Base-by-base conservation (phyloP, 2,329 filamentous ascomycete genomes). In the Botrytis galanthina region DNA sequence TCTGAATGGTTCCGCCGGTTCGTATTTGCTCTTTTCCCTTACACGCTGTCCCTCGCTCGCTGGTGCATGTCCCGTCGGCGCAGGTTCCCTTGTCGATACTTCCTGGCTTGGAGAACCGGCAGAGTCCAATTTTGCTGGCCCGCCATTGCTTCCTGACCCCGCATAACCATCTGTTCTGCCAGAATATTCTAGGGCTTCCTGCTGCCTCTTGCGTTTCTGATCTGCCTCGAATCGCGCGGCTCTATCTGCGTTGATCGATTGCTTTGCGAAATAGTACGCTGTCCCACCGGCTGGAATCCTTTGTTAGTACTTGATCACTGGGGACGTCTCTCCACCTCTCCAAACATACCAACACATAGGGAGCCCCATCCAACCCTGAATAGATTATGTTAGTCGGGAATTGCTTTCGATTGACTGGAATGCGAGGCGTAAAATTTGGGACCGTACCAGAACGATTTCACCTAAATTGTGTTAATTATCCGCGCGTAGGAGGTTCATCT, bases 251-350 rank as follows among this genome's bases (percentile, higher is more conserved):
- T 98, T 97, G 87, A 99, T 97, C 82, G 91, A 91, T 81, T 90
- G 88, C 87, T 99, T 99, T 76, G 96, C 96, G 82, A 98, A 97
- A 86, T 93, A 94, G 87, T 98, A 99, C 80, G 95, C 94, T 76
- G 92, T 93, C 77, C 90, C 96, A 81, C 95, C 96, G 78, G 95
- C 94, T 94, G 80, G 75, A 67, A 54, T 35, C 54, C 26, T 46
- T 51, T 32, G 46, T 73, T 20, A 73, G 71, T 35, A 69, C 39
- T 42, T n/a, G 29, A 63, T 64, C 14, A 69, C 80, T 63, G 74
- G 57, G 42, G 42, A 42, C 26, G 46, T 29, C 16, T 39, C 22
- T 29, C 35, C 39, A 35, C 18, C 60, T 69, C n/a, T 32, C 44
- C 59, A 66, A 44, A 80, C 90, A 74, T 88, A 94, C 92, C 94